Evolutionary conservation across 139 green algal species (phyloP), one percentile per base, ranked within the genome.

Genomic region (Chlamydomonas eustigma): DNA sequence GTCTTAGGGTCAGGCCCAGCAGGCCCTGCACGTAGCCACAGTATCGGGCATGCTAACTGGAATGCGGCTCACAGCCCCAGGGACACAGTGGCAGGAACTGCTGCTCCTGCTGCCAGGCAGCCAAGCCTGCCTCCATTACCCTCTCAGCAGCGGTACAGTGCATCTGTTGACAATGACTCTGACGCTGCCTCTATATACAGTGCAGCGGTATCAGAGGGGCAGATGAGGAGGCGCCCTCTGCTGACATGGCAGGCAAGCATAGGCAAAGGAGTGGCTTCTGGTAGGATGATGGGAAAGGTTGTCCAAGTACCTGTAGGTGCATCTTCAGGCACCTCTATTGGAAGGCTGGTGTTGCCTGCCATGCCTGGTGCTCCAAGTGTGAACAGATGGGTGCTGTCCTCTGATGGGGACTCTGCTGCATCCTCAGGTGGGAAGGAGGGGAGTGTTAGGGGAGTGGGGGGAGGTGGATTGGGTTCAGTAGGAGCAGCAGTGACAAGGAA

Each of bases 381-480:
- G 25, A 70, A 70, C 58, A 24, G 58, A 24, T 70, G 58, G 58
- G 58, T 70, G 24, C 58, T 70, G 44, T 58, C 44, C 44, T 58
- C 44, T 12, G 44, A 58, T 58, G 44, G 44, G 18, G 44, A 58
- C 44, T 12, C 44, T 18, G 44, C 44, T 12, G 44, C 44, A 18
- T 12, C 44, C 12, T 12, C 12, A 28, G 44, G 44, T 28, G 44
- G 44, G n/a, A n/a, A n/a, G n/a, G n/a, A n/a, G n/a, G n/a, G n/a
- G n/a, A n/a, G n/a, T n/a, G n/a, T n/a, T n/a, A n/a, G n/a, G n/a
- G n/a, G n/a, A n/a, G n/a, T n/a, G n/a, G n/a, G n/a, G n/a, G n/a
- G n/a, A n/a, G n/a, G n/a, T n/a, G n/a, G n/a, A n/a, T n/a, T n/a
- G n/a, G n/a, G n/a, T n/a, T n/a, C n/a, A n/a, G n/a, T n/a, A n/a